These are phyloP conservation scores for Fragaria vesca DNA, from an alignment of 306 rosid species.

Conservation along the genomic window DNA sequence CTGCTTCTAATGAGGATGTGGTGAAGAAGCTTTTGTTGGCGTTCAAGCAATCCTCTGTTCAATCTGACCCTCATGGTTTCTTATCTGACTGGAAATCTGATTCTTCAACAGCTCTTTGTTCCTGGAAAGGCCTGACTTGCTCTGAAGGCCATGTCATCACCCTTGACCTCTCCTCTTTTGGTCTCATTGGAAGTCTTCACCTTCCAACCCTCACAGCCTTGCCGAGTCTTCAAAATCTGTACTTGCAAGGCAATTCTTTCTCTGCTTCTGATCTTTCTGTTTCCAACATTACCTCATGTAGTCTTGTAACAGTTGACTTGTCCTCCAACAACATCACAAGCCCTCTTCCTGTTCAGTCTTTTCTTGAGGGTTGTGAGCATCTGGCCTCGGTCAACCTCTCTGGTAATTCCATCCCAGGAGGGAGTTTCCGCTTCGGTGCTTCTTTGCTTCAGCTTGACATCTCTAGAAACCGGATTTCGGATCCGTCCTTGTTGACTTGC, in stretches of 20 bases:
- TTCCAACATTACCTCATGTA: constrained; percentile 27
- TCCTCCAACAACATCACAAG: constrained; percentile 57
- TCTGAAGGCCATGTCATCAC: constrained; percentile 33
- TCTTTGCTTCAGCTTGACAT: constrained; percentile 50
- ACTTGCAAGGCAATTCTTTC: constrained; percentile 48
- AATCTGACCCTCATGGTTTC: constrained; percentile 48
- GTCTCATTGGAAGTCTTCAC: constrained; percentile 48
- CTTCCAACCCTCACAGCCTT: constrained; percentile 45
- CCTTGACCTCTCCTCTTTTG: constrained; percentile 47
- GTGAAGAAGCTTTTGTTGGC: constrained; percentile 24
- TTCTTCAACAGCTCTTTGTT: constrained; percentile 32
- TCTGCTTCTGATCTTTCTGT: constrained; percentile 28
- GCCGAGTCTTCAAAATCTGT: constrained; percentile 36
- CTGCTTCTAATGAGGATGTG: constrained; percentile 17
- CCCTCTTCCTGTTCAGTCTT: constrained; percentile 19
- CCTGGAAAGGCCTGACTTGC: constrained; percentile 58
- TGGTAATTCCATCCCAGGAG: constrained; percentile 38
- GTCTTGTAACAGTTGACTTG: constrained; percentile 48
- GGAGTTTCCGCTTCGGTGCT: constrained; percentile 16
- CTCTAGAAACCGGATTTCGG: constrained; percentile 48
- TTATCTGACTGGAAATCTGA: constrained; percentile 44
- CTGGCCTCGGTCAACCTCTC: constrained; percentile 51
- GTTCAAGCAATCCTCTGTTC: constrained; percentile 48
- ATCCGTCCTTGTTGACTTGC: constrained; percentile 34
- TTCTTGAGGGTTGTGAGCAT: constrained; percentile 26